Percentiles rank a stretch among this genome's conserved stretches.
These are phyloP conservation scores for Pseudogymnoascus verrucosus DNA, from an alignment of 2,329 filamentous ascomycete genomes.

Conservation along the genomic window DNA sequence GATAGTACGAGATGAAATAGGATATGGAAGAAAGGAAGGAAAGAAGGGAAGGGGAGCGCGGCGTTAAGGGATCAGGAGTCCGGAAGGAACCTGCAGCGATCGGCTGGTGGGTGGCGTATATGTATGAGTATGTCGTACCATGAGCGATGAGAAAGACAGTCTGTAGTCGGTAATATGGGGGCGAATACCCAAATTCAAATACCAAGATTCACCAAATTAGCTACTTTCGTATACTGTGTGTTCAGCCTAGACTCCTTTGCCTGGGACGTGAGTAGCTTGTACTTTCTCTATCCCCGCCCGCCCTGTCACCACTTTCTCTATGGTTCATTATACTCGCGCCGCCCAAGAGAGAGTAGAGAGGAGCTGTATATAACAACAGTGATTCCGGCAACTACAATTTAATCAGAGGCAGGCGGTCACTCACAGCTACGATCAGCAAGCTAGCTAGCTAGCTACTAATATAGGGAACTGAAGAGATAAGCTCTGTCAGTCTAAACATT, in stretches of 20 bases:
- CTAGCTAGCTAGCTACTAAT: no score
- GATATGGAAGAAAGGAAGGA: background rate
- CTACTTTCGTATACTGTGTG: background rate
- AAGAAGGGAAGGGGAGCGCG: background rate
- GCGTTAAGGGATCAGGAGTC: background rate
- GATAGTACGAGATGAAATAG: no score
- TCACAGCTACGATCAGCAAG: no score
- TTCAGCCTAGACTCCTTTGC: background rate
- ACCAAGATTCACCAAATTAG: background rate
- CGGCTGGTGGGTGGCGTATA: background rate
- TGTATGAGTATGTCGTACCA: constrained; percentile 8
- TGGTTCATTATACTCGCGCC: background rate
- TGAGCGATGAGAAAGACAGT: background rate
- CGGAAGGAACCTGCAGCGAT: background rate
- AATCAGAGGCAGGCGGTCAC: no score
- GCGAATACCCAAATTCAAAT: background rate
- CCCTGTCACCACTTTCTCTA: background rate
- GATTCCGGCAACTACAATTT: no score
- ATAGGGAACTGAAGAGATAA: no score
- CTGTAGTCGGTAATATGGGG: background rate
- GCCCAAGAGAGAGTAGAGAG: no score
- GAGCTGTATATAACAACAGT: no score
- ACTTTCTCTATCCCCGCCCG: background rate
- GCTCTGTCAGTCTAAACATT: no score
- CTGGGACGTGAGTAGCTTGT: background rate